Base-by-base conservation (phyloP, 345 rosid genomes). In the Citrus reticulata region DNA sequence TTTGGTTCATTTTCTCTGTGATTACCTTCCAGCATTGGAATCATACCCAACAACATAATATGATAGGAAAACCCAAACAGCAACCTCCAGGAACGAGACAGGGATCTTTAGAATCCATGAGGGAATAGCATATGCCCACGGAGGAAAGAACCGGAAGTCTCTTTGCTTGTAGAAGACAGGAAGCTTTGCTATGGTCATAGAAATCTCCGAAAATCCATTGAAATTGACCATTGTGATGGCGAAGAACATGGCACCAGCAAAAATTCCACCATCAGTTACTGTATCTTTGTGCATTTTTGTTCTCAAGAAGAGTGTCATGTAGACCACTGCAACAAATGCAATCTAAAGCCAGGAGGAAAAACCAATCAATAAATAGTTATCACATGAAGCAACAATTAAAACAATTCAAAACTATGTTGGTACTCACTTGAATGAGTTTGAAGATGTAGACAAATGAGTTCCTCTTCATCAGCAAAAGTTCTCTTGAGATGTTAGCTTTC, bases 161-260 rank as follows among this genome's bases (percentile, higher is more conserved):
- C 97, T 85, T 84, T 93, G 97, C 83, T 93, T 95, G 90, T 88
- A 95, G 74, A 95, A 93, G 68, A 93, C 91, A 16, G 97, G 94
- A 84, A 95, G 98, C 82, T 88, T 95, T 40, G 83, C 86, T 55
- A 95, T 87, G 64, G 97, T 89, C 92, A 95, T 87, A 57, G 94
- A 86, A 40, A 95, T 70, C 85, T 95, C 98, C 0, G 95, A 59
- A 89, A 86, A 81, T 39, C 98, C 93, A 65, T 87, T 90, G 69
- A 93, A 92, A 95, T 88, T 88, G 74, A 90, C 58, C 75, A 75
- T 82, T 78, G 75, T 60, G 25, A 89, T 75, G 40, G 86, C 7
- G 75, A 89, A 92, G 89, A 93, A 93, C 80, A 88, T 78, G 74
- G 95, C 92, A 22, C 98, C 98, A 1, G 72, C 39, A 67, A 80